Evolutionary conservation across 768 basidiomycete genomes (phyloP).

Genomic region (Boletus eberwhitei): DNA sequence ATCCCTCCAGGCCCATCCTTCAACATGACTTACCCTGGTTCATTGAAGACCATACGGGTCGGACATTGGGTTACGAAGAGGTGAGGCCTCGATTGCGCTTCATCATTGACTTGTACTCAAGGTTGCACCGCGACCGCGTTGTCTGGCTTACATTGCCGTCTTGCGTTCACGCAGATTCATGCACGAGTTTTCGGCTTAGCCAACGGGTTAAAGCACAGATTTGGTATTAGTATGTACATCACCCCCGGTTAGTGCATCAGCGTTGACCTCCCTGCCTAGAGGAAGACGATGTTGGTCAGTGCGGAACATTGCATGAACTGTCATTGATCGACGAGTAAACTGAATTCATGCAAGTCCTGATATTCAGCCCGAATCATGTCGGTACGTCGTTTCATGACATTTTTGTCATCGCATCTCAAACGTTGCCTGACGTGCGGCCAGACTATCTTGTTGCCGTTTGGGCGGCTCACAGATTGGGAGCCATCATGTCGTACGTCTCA

Average conservation of each 20-base stretch:
- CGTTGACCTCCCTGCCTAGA: constrained; percentile 21
- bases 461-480: constrained; percentile 56
- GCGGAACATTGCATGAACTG: background rate
- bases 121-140: background rate
- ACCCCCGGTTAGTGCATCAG: background rate
- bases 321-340: background rate
- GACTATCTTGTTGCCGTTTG: constrained; percentile 56
- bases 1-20: constrained; percentile 29
- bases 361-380: constrained; percentile 67
- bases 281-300: constrained; percentile 40
- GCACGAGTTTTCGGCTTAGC: constrained; percentile 37
- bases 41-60: constrained; percentile 40
- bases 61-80: constrained; percentile 35
- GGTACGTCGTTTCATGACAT: constrained; percentile 35
- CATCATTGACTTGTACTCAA: background rate
- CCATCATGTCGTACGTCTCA: constrained; percentile 50
- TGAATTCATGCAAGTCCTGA: constrained; percentile 42
- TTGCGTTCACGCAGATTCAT: constrained; percentile 28
- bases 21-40: constrained; percentile 34
- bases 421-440: constrained; percentile 17
- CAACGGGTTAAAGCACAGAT: constrained; percentile 35
- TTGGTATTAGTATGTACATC: constrained; percentile 31
- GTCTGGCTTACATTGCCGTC: background rate
- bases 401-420: background rate
- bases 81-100: constrained; percentile 15